Conservation (phyloP, 495 filamentous ascomycete species). For the Lasiosphaeris hirsuta region DNA sequence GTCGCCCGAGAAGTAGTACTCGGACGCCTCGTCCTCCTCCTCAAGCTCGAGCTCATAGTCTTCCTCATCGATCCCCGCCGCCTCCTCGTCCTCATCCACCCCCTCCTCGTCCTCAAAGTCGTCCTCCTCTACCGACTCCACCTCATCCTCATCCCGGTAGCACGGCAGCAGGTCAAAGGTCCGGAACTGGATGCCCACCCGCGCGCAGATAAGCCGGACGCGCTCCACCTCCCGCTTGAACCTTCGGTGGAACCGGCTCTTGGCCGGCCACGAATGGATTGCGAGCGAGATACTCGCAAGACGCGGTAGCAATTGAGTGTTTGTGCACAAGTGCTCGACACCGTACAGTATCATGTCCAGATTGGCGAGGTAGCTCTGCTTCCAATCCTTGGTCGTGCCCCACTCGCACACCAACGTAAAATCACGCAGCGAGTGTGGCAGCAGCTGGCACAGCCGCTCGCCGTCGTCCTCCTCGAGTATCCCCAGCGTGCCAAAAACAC, state of each 20-base stretch:
- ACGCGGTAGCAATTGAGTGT: conserved; percentile 6
- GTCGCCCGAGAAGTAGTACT: conserved; percentile 34
- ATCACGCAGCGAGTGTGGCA: conserved; percentile 26
- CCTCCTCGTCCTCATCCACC: conserved; percentile 7
- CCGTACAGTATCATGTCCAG: conserved; percentile 34
- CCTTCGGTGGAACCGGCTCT: conserved; percentile 27
- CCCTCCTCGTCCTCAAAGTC: conserved; percentile 17
- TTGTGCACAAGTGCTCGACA: conserved; percentile 26
- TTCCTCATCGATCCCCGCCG: conserved; percentile 5
- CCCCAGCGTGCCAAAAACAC: conserved; percentile 33
- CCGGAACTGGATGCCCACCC: conserved; percentile 27
- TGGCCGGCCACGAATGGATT: conserved; percentile 37
- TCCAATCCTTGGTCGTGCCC: conserved; percentile 33
- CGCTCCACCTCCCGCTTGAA: conserved; percentile 30
- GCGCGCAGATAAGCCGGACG: conserved; percentile 20
- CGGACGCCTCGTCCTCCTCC: conserved; percentile 36
- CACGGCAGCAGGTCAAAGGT: conserved; percentile 32
- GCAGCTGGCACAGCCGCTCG: conserved; percentile 29
- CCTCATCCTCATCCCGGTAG: conserved; percentile 34
- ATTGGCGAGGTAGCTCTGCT: conserved; percentile 31
- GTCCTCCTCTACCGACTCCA: conserved; percentile 16
- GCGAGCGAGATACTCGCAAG: conserved; percentile 28
- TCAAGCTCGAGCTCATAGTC: conserved; percentile 30
- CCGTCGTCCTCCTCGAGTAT: conserved; percentile 35
- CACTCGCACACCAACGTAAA: conserved; percentile 35